Conservation (phyloP, 768 basidiomycete genomes). For the Tylopilus cervinicoccineus region DNA sequence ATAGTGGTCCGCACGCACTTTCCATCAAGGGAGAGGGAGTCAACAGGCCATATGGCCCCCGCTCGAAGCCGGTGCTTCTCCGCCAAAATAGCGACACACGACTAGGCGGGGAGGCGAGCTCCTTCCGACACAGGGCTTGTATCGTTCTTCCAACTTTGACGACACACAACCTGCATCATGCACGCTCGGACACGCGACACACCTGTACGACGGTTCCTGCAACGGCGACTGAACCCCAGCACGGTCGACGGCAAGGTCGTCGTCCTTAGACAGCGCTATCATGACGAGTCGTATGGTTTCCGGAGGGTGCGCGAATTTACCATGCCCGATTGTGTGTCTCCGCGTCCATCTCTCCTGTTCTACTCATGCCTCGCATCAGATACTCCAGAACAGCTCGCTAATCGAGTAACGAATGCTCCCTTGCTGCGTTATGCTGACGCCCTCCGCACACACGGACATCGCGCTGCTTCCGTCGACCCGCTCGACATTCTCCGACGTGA, state of each 20-base stretch:
- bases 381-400: conserved; percentile 58
- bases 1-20: too few relatives aligned
- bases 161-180: conserved; percentile 6
- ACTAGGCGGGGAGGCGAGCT: conserved; percentile 12
- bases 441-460: conserved; percentile 79
- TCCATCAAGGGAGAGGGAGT: too few relatives aligned
- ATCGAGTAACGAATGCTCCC: conserved; percentile 68
- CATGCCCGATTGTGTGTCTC: conserved; percentile 66
- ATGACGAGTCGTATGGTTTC: conserved; percentile 80
- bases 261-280: conserved; percentile 43
- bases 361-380: conserved; percentile 37
- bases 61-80: too few relatives aligned
- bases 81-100: too few relatives aligned
- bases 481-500: conserved; percentile 85
- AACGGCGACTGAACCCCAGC: neutral
- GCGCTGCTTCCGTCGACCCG: conserved; percentile 84
- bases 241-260: conserved; percentile 15
- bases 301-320: conserved; percentile 58
- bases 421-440: conserved; percentile 88
- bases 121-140: conserved; percentile 12
- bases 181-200: conserved; percentile 13
- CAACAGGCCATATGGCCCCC: too few relatives aligned
- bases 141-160: neutral
- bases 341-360: neutral
- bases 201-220: conserved; percentile 11